Evolutionary conservation across 805 yeast species (phyloP), one percentile per base, ranked within the genome.

Genomic region (Hanseniaspora pseudoguilliermondii): DNA sequence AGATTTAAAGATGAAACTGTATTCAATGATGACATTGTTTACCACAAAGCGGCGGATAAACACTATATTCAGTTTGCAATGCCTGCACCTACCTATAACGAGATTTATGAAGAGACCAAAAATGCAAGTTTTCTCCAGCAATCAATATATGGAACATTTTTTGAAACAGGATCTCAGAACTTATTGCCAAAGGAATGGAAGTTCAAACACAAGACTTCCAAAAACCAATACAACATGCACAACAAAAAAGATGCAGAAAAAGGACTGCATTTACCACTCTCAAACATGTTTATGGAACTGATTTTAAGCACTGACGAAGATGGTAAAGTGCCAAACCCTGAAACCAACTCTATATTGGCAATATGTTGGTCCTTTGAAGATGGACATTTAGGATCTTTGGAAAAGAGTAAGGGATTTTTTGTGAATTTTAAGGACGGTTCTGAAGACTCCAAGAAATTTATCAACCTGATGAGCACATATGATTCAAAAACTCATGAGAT

Each of bases 61-160:
- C 11, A 58, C 63, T 46, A 27, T 10, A 75, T 84, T 84, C 76
- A 69, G 56, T 84, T 78, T 61, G 58, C 68, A 0, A 57, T 51
- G 0, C 56, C 59, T 1, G 78, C 88, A 0, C 91, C 95, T 0
- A 59, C 73, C 1, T 73, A 60, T 47, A 47, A 57, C 0, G 69
- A 68, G 0, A 74, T 82, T 0, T 39, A 56, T 0, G 42, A 60
- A 3, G 52, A 49, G 5, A 29, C 5, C 29, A 25, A 23, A 11
- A 36, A 47, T 36, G 18, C 27, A 13, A 11, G 7, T 16, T 21
- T 21, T 49, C 21, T 9, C 7, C 38, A 47, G 16, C 21, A 36
- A 2, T 18, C 41, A 2, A 16, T 36, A 2, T 38, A 52, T 21
- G 55, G 55, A 16, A 43, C 55, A 3, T 52, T 52, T 27, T 52